Base-by-base conservation (phyloP, 768 basidiomycete genomes). In the Lepiota brunneoincarnata region DNA sequence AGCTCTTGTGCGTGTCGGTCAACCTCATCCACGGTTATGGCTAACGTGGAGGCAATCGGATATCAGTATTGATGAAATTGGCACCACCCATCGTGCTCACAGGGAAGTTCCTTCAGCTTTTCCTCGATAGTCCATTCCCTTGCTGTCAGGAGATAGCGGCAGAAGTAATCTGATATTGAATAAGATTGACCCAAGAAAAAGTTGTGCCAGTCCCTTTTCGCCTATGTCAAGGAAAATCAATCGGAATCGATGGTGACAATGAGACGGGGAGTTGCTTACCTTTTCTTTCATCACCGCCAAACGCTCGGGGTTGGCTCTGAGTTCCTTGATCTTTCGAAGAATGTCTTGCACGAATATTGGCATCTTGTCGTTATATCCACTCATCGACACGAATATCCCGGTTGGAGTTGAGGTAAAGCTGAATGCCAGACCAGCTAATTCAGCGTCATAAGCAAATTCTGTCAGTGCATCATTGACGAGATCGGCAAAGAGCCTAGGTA, bases 341-440 rank as follows among this genome's bases (percentile, higher is more conserved):
- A 98, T 81, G 56, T 85, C 78, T 61, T 85, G 72, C 5, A 86
- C 78, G 36, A 98, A 79, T 2, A 89, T 82, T 6, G 82, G 72
- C 58, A 92, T 74, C 69, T 96, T 98, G 71, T 98, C 94, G 64
- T 93, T 95, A 72, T 97, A 98, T 5, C 97, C 97, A 42, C 76
- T 79, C 50, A 92, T 73, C 2, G 77, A 73, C 41, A 97, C 68
- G 38, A 74, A 80, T 44, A 97, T 66, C 1, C 91, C 90, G 11
- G 84, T 84, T 2, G 76, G 74, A 58, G 84, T 79, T 10, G 79
- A 73, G 21, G 77, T 70, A 56, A 95, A 78, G 57, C 72, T 77
- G 68, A 94, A 98, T 4, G 75, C 73, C 34, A 98, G 77, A 23
- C 94, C 94, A 12, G 96, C 97, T 21, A 98, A 80, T 38, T 90